phyloP scores from a whole-genome alignment of 768 basidiomycete species.

The Strobilomyces confusus region DNA sequence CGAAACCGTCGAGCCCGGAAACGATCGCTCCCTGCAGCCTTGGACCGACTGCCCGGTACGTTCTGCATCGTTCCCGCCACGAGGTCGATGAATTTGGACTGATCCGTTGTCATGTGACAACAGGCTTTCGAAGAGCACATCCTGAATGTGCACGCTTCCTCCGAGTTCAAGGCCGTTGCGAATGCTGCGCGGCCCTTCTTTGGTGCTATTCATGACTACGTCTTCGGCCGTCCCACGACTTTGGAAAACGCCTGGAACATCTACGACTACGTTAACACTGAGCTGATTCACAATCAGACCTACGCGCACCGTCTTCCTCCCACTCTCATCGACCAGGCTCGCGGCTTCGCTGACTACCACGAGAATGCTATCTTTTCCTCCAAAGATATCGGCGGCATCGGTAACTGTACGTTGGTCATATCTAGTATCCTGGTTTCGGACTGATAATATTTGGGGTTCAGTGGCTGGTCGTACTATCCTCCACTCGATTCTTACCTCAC shows the following conservation, averaged over 20 bases:
- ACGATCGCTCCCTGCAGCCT: constrained; percentile 79
- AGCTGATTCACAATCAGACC: constrained; percentile 78
- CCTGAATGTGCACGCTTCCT: constrained; percentile 54
- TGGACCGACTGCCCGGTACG: constrained; percentile 64
- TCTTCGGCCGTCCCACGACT: constrained; percentile 62
- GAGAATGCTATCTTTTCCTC: constrained; percentile 73
- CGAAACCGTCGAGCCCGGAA: constrained; percentile 81
- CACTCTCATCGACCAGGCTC: constrained; percentile 70
- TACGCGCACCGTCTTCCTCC: constrained; percentile 79
- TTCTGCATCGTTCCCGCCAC: background rate
- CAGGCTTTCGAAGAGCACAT: constrained; percentile 67
- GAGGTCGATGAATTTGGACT: background rate
- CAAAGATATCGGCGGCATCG: constrained; percentile 57
- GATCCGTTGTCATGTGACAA: constrained; percentile 8
- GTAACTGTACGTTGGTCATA: constrained; percentile 61
- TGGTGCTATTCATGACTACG: constrained; percentile 59
- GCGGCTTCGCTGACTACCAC: constrained; percentile 73
- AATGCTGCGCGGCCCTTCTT: constrained; percentile 64
- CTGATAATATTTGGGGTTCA: constrained; percentile 29
- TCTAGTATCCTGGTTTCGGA: background rate
- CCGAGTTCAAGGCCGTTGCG: constrained; percentile 59
- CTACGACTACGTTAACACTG: constrained; percentile 72
- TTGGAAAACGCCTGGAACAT: constrained; percentile 78
- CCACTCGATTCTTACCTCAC: constrained; percentile 63
- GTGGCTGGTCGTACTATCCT: constrained; percentile 82